Percentiles rank a stretch among this genome's conserved stretches.
These are phyloP conservation scores for Coccomyxa subellipsoidea DNA, from an alignment of 163 green algal genomes.

Conservation along the genomic window DNA sequence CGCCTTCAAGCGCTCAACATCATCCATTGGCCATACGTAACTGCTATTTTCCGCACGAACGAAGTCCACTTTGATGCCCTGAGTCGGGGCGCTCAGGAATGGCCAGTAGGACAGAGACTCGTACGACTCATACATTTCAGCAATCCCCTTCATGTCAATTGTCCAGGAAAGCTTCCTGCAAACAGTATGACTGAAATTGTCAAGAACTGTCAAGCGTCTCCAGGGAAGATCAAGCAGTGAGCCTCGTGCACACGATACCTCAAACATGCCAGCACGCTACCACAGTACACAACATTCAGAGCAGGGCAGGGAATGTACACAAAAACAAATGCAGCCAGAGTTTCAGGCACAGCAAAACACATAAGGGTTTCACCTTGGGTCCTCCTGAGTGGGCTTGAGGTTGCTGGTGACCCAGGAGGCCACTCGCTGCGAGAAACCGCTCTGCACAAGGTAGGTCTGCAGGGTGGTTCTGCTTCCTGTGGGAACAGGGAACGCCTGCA, in stretches of 20 bases:
- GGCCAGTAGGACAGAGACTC: conserved; percentile 74
- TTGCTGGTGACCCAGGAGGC: conserved; percentile 82
- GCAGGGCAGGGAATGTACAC: too few species aligned
- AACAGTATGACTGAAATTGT: background rate
- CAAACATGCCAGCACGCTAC: too few species aligned
- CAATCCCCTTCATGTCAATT: conserved; percentile 81
- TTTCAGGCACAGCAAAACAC: background rate
- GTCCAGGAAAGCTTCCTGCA: conserved; percentile 55
- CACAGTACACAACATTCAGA: too few species aligned
- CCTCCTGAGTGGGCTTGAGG: conserved; percentile 47
- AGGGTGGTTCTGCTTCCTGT: conserved; percentile 60
- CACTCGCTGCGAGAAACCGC: conserved; percentile 63
- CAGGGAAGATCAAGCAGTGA: too few species aligned
- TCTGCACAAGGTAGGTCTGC: conserved; percentile 50
- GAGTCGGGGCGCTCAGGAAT: conserved; percentile 64
- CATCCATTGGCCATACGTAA: conserved; percentile 74
- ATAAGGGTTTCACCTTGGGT: background rate
- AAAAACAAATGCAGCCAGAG: too few species aligned
- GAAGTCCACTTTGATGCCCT: conserved; percentile 82
- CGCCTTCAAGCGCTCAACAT: conserved; percentile 58
- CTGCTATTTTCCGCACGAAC: conserved; percentile 82
- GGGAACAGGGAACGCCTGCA: conserved; percentile 63
- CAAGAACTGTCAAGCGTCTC: background rate
- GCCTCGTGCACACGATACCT: too few species aligned
- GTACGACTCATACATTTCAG: conserved; percentile 83